These are phyloP conservation scores for Sporothrix euskadiensis DNA, from an alignment of 2,329 filamentous ascomycete species.

Conservation along the genomic window DNA sequence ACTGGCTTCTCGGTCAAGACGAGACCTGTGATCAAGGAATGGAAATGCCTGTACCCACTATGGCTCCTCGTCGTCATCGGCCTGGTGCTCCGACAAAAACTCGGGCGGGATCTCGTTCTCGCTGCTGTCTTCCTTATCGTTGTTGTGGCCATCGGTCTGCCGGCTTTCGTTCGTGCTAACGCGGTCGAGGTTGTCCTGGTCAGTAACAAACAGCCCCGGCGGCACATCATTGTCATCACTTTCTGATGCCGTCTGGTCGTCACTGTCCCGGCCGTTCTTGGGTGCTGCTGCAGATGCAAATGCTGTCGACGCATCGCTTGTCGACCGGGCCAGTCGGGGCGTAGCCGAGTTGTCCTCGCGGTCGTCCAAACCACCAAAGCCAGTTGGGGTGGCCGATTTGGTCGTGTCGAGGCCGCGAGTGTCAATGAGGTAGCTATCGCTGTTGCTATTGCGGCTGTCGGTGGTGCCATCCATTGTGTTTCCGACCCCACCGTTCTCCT, in stretches of 20 bases:
- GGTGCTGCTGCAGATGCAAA: not conserved
- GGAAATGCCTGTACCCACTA: not conserved
- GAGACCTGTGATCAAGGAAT: not conserved
- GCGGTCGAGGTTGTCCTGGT: conserved; percentile 37
- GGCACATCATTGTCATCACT: conserved; percentile 48
- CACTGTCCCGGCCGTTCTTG: conserved; percentile 32
- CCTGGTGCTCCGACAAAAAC: conserved; percentile 51
- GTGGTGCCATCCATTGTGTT: not conserved
- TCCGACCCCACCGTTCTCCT: not conserved
- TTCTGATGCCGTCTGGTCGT: conserved; percentile 35
- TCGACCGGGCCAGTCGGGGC: conserved; percentile 41
- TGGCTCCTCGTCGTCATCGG: conserved; percentile 31
- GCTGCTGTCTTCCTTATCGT: conserved; percentile 40
- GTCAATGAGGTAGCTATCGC: not conserved
- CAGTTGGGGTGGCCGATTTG: not conserved
- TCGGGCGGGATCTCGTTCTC: conserved; percentile 55
- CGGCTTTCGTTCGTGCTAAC: conserved; percentile 34
- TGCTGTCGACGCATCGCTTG: conserved; percentile 24
- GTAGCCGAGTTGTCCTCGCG: conserved; percentile 30
- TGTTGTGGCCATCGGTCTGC: not conserved
- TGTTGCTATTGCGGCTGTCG: not conserved
- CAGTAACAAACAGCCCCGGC: conserved; percentile 44
- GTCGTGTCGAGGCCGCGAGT: not conserved
- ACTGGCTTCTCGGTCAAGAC: too few species aligned
- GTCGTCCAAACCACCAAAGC: not conserved